These are phyloP conservation scores for Nicotiana paniculata DNA, from an alignment of 257 asterid genomes.

Conservation along the genomic window DNA sequence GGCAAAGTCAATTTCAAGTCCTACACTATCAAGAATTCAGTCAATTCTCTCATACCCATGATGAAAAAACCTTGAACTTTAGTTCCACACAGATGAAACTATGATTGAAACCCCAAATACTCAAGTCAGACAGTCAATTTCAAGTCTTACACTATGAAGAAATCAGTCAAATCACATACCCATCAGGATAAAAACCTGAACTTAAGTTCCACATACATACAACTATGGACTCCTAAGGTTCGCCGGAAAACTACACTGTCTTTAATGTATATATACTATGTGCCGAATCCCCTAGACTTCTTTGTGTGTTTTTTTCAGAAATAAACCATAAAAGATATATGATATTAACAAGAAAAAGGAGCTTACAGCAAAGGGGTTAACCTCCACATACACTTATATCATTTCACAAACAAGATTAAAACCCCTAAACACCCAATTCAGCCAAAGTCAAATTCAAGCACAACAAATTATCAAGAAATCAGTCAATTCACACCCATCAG, in stretches of 20 bases:
- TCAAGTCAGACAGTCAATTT: not conserved
- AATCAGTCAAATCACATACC: not conserved
- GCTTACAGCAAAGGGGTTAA: constrained; percentile 19
- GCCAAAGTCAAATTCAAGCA: no score
- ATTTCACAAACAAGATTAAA: no score
- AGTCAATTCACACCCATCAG: no score
- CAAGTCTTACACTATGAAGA: not conserved
- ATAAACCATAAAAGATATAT: not conserved
- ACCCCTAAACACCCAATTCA: no score
- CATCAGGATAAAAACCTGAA: not conserved
- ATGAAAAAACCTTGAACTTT: not conserved
- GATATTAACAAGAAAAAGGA: not conserved
- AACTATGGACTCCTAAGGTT: no score
- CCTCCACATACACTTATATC: not conserved
- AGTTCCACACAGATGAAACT: not conserved
- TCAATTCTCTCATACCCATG: not conserved
- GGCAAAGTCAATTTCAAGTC: not conserved
- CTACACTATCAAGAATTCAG: not conserved
- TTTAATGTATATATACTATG: no score
- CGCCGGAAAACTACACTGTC: no score
- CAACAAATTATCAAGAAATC: no score
- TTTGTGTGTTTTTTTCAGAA: no score
- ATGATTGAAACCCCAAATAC: not conserved
- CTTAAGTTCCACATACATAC: not conserved
- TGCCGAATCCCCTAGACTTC: no score